Base-by-base conservation (phyloP, 1,139 yeast genomes). In the Chernovozyma aurita region DNA sequence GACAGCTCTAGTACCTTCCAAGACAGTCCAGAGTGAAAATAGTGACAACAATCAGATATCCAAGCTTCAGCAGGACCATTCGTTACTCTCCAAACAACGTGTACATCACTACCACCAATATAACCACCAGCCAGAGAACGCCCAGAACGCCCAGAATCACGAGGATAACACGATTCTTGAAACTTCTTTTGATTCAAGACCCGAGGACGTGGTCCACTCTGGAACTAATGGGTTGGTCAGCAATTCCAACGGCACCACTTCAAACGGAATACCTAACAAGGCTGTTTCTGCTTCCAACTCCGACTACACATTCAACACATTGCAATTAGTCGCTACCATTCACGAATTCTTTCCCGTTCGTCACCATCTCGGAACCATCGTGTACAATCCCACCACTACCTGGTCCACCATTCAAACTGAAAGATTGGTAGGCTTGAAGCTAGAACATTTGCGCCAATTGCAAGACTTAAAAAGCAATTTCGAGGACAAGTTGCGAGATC, bases 331-430 rank as follows among this genome's bases (percentile, higher is more conserved):
- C 8, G 28, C 28, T 6, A 16, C 28, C 12, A 16, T 80, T 1
- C 47, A 60, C 8, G 61, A 64, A 35, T 69, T 73, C 27, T 67
- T 61, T 42, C 71, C 72, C 30, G 65, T 72, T 11, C 61, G 84
- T 31, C 66, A 59, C 30, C 71, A 70, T 39, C 58, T 85, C 25
- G 92, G 92, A 0, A 68, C 80, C 1, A 56, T 84, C 3, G 59
- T 81, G 0, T 85, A 85, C 53, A 67, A 65, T 29, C 80, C 84
- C 1, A 64, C 73, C 11, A 72, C 78, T 2, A 72, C 77, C 0
- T 69, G 71, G 70, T 60, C 53, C 20, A 58, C 66, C 0, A 45
- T 66, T 13, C 77, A 72, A 40, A 56, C 61, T 2, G 50, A 55
- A 11, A 61, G 55, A 37, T 54, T 70, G 32, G 56, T 56, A 28